phyloP scores from a whole-genome alignment of 2,329 filamentous ascomycete species.

The Clonostachys solani region DNA sequence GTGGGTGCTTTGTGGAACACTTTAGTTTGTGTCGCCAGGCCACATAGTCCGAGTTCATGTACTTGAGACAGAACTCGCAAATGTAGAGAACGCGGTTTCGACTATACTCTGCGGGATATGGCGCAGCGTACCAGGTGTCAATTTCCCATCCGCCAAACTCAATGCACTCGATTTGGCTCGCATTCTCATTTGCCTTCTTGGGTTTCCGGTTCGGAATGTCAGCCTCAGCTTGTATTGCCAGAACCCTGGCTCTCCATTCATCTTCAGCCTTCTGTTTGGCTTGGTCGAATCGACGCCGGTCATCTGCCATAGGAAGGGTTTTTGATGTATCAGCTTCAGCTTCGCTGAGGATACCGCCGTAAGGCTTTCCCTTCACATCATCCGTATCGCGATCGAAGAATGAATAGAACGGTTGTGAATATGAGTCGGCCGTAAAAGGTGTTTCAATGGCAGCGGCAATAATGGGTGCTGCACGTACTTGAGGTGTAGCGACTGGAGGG shows the following conservation, averaged over 20 bases:
- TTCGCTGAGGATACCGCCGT: slow-evolving; percentile 88
- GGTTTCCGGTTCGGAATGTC: slow-evolving; percentile 59
- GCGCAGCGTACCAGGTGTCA: slow-evolving; percentile 97
- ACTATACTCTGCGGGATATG: slow-evolving; percentile 97
- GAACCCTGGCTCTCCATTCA: slow-evolving; percentile 71
- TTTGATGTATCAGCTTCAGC: slow-evolving; percentile 86
- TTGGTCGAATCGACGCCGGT: slow-evolving; percentile 83
- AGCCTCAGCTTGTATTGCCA: slow-evolving; percentile 57
- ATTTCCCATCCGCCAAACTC: slow-evolving; percentile 98
- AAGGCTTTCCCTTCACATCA: slow-evolving; percentile 87
- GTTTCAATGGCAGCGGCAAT: slow-evolving; percentile 38
- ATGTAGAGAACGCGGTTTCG: slow-evolving; percentile 96
- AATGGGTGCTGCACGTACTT: slow-evolving; percentile 5
- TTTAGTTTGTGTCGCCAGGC: slow-evolving; percentile 98
- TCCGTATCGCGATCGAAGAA: slow-evolving; percentile 88
- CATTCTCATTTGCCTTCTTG: slow-evolving; percentile 76
- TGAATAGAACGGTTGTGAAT: slow-evolving; percentile 78
- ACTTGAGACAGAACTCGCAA: slow-evolving; percentile 98
- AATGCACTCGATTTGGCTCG: slow-evolving; percentile 97
- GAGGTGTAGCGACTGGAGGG: background rate
- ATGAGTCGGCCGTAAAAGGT: slow-evolving; percentile 53
- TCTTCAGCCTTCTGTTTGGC: slow-evolving; percentile 89
- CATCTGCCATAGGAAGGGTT: slow-evolving; percentile 75
- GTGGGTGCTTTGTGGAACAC: slow-evolving; percentile 93
- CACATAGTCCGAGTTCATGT: slow-evolving; percentile 99